Conservation (phyloP, 2,329 filamentous ascomycete genomes). For the Fusarium burgessii region DNA sequence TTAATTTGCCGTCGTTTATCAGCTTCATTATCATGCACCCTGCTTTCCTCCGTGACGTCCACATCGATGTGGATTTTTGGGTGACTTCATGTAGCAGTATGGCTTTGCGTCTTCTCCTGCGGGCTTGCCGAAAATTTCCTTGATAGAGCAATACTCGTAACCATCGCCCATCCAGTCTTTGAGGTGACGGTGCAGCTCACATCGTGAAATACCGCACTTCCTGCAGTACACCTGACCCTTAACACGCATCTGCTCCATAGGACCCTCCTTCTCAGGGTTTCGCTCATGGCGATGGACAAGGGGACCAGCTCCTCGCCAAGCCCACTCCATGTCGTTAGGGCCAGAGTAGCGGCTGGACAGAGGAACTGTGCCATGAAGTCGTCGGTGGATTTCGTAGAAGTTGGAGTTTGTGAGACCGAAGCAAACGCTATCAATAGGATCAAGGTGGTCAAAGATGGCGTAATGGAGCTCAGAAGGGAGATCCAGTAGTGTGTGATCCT, state of each 20-base stretch:
- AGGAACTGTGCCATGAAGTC: slow-evolving; percentile 67
- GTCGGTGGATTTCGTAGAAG: slow-evolving; percentile 69
- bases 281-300: slow-evolving; percentile 51
- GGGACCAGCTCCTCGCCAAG: slow-evolving; percentile 68
- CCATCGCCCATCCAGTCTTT: slow-evolving; percentile 68
- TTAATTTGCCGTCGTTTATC: slow-evolving; percentile 11
- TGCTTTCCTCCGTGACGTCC: slow-evolving; percentile 63
- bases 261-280: slow-evolving; percentile 30
- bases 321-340: slow-evolving; percentile 73
- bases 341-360: slow-evolving; percentile 68
- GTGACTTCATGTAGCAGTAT: slow-evolving; percentile 71
- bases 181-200: slow-evolving; percentile 73
- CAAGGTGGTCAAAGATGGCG: slow-evolving; percentile 70
- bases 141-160: slow-evolving; percentile 71
- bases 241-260: slow-evolving; percentile 62
- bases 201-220: slow-evolving; percentile 71
- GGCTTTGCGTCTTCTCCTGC: slow-evolving; percentile 61
- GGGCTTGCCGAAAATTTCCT: slow-evolving; percentile 65
- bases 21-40: slow-evolving; percentile 19
- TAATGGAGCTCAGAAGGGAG: slow-evolving; percentile 71
- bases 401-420: slow-evolving; percentile 69
- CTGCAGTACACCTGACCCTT: slow-evolving; percentile 71
- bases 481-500: slow-evolving; percentile 60
- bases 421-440: slow-evolving; percentile 73
- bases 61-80: slow-evolving; percentile 68